Evolutionary conservation across 129 eudicot genomes (phyloP), one percentile per base, ranked within the genome.

Genomic region (Flaveria ramosissima): DNA sequence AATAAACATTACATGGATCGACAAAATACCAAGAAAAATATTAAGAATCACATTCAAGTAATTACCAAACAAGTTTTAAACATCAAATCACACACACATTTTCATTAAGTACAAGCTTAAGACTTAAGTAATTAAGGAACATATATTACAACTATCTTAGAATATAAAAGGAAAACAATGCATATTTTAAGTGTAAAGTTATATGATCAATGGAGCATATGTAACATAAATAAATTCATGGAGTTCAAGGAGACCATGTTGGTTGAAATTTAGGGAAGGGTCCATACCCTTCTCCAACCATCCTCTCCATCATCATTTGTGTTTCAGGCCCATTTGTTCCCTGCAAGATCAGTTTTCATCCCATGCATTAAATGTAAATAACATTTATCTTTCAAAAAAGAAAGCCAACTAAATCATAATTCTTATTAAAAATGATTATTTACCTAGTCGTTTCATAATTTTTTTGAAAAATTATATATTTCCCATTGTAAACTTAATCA

Each of bases 201-300:
- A 6, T 6, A 36, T 36, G 41, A 36, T 36, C 41, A 77, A 12
- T 55, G 11, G 20, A 27, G 46, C 43, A 62, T 64, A 32, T 51
- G 39, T 27, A 61, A 39, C 12, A 24, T 32, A 3, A 48, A 30
- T 36, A 15, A 39, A 32, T 68, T 50, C 13, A 43, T 55, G 27
- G 60, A 64, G 76, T 56, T 67, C 75, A 88, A 78, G 86, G 80
- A 46, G 91, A 89, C 89, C 89, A 88, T 77, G 90, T 76, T 45
- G 92, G 55, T 46, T 91, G 91, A 76, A 84, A 77, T 24, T 72
- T 83, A 76, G 92, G 88, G 80, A 76, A 71, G 46, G 68, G 80
- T 62, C 91, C 97, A 91, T 84, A 84, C 72, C 84, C 86, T 84
- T 88, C 85, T 80, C 86, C 88, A 51, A 64, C 79, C 84, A 85